phyloP scores from a whole-genome alignment of 495 filamentous ascomycete genomes.

The Paragyromitra xinjiangensis region DNA sequence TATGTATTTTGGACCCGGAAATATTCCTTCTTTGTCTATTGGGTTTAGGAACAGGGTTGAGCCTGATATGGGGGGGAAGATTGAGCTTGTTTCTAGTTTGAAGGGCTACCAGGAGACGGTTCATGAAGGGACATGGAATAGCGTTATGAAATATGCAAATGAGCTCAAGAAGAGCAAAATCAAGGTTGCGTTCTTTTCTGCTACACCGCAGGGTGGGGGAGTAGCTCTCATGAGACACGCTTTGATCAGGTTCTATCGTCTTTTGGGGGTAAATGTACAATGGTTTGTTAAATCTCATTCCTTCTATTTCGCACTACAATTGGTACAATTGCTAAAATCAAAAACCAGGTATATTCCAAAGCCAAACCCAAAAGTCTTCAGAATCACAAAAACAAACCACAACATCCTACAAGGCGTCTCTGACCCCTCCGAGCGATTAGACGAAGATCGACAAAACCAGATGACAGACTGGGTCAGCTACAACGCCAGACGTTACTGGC shows the following conservation, averaged over 20 bases:
- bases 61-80: slow-evolving; percentile 68
- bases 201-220: slow-evolving; percentile 86
- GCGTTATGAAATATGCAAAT: slow-evolving; percentile 72
- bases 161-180: slow-evolving; percentile 72
- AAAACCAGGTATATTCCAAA: slow-evolving; percentile 76
- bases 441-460: slow-evolving; percentile 64
- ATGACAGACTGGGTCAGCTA: slow-evolving; percentile 79
- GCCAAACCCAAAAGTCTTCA: slow-evolving; percentile 83
- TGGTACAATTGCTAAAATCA: not conserved
- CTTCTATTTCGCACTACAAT: not conserved
- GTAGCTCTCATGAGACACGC: slow-evolving; percentile 91
- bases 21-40: slow-evolving; percentile 76
- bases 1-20: slow-evolving; percentile 79
- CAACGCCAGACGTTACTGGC: slow-evolving; percentile 82
- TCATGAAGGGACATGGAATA: slow-evolving; percentile 70
- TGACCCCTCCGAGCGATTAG: slow-evolving; percentile 69
- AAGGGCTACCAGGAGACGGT: slow-evolving; percentile 74
- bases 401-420: slow-evolving; percentile 90
- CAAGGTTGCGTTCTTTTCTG: slow-evolving; percentile 85
- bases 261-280: slow-evolving; percentile 72
- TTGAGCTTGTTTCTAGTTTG: slow-evolving; percentile 65
- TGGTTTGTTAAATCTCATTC: slow-evolving; percentile 69
- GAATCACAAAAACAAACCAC: slow-evolving; percentile 89
- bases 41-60: slow-evolving; percentile 78
- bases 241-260: slow-evolving; percentile 74